Evolutionary conservation across 192 early-diverging fungal genomes (phyloP), one percentile per base, ranked within the genome.

Genomic region (Podila horticola): DNA sequence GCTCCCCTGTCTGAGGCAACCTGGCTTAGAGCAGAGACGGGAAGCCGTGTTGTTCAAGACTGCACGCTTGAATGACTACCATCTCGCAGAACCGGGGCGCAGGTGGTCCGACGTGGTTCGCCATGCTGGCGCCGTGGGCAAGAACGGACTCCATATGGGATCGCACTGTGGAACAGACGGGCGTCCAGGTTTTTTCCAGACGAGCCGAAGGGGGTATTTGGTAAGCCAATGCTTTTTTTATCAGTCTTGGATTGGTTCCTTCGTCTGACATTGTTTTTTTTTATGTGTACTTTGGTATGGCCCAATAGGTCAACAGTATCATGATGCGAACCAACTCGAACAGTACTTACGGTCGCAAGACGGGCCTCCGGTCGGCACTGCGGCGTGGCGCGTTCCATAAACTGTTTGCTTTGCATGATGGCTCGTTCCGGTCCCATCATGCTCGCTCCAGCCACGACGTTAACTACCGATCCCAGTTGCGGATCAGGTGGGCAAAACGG

Each of bases 351-450:
- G 68, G 68, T 4, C 62, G 64, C 19, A 79, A 79, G 50, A 71
- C 65, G 69, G 75, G 75, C 2, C 19, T 79, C 3, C 67, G 69
- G 33, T 77, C 74, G 5, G 75, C 69, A 4, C 24, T 79, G 6
- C 36, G 75, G 31, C 64, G 34, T 34, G 75, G 75, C 8, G 69
- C 69, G 5, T 79, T 71, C 36, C 69, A 71, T 45, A 79, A 71
- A 20, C 29, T 79, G 64, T 71, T 57, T 71, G 83, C 91, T 10
- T 48, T 92, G 11, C 91, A 91, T 64, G 90, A 91, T 64, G 91
- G 91, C 31, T 76, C 85, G 28, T 57, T 58, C n/a, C 69, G 62
- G 26, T 20, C 15, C 15, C 49, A 64, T 10, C 36, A 64, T 15
- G 58, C 63, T 20, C 13, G 58, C 24, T 62, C 63, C 5, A 59